A percentile compares a stretch with the other conserved stretches of the same genome.
Evolutionary conservation across 23 red algal species (phyloP).

Genomic region (Agarophyton chilense): DNA sequence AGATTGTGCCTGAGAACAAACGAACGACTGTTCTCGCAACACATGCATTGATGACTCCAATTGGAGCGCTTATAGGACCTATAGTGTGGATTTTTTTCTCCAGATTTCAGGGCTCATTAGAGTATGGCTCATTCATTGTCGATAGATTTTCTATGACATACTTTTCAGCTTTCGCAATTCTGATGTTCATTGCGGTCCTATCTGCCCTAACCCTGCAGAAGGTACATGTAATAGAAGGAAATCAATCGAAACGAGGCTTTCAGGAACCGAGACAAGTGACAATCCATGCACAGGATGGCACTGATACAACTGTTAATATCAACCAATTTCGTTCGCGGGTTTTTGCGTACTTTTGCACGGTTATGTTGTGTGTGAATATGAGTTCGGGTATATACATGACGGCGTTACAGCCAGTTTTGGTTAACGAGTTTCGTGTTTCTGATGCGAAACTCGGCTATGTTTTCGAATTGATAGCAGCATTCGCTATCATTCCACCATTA

Average conservation of each 20-base stretch:
- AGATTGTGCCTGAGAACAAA: conserved; percentile 32
- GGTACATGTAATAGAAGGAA: not conserved
- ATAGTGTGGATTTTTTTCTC: conserved; percentile 39
- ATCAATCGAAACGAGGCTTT: not conserved
- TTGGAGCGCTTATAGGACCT: conserved; percentile 59
- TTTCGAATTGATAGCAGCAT: conserved; percentile 57
- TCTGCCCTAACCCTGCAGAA: not conserved
- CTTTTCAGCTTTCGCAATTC: not conserved
- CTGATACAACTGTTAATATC: conserved; percentile 20
- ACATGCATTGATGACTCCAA: conserved; percentile 64
- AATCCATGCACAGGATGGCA: conserved; percentile 16
- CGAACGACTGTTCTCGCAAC: conserved; percentile 50
- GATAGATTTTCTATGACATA: conserved; percentile 61
- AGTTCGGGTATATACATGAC: conserved; percentile 60
- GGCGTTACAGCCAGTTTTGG: conserved; percentile 66
- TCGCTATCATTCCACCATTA: conserved; percentile 54
- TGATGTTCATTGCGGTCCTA: conserved; percentile 10
- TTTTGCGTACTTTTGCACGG: conserved; percentile 37
- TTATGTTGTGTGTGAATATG: conserved; percentile 71
- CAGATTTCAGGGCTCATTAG: not conserved
- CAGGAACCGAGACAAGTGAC: not conserved
- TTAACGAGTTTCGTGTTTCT: conserved; percentile 50
- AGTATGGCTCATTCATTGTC: not conserved
- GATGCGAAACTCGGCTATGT: conserved; percentile 52
- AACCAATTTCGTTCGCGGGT: conserved; percentile 27